Percentiles rank a stretch among this genome's conserved stretches.
phyloP scores from a whole-genome alignment of 1,284 basidiomycete genomes.

The Leccinum fallax region DNA sequence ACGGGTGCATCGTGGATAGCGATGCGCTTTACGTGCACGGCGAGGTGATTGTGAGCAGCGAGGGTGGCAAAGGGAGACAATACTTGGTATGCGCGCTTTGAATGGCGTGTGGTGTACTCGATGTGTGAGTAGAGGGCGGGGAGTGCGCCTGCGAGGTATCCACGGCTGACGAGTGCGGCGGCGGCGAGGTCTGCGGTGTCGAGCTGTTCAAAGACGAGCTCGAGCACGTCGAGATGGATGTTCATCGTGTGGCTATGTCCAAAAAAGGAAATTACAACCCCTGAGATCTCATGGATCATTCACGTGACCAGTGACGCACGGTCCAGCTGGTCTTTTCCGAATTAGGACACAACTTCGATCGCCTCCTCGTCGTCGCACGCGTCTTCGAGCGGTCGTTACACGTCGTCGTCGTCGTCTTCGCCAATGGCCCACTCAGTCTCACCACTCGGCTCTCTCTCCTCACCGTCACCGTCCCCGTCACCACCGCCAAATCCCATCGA shows the following conservation, averaged over 20 bases:
- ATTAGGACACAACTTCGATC: conserved; percentile 24
- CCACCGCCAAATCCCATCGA: conserved; percentile 44
- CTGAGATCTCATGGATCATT: background rate
- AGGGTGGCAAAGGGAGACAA: conserved; percentile 64
- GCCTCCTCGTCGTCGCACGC: conserved; percentile 26
- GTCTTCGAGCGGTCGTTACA: conserved; percentile 5
- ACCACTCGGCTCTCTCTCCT: conserved; percentile 61
- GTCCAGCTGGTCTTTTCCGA: conserved; percentile 22
- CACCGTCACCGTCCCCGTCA: conserved; percentile 44
- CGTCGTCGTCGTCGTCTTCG: conserved; percentile 3
- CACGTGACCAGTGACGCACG: conserved; percentile 31
- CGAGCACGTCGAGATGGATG: conserved; percentile 69
- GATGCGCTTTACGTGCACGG: conserved; percentile 59
- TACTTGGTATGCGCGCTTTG: conserved; percentile 53
- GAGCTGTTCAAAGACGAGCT: conserved; percentile 59
- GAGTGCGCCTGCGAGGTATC: conserved; percentile 61
- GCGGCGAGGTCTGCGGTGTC: conserved; percentile 56
- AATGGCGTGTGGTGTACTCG: conserved; percentile 53
- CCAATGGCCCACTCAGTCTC: conserved; percentile 30
- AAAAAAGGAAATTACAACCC: conserved; percentile 13
- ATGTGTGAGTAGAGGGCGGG: conserved; percentile 62
- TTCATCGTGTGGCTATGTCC: conserved; percentile 34
- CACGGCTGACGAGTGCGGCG: conserved; percentile 60
- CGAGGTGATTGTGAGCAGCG: conserved; percentile 50
- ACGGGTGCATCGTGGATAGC: conserved; percentile 55